A percentile compares a stretch with the other conserved stretches of the same genome.
These are phyloP conservation scores for Isatis tinctoria DNA, from an alignment of 345 rosid genomes.

Conservation along the genomic window DNA sequence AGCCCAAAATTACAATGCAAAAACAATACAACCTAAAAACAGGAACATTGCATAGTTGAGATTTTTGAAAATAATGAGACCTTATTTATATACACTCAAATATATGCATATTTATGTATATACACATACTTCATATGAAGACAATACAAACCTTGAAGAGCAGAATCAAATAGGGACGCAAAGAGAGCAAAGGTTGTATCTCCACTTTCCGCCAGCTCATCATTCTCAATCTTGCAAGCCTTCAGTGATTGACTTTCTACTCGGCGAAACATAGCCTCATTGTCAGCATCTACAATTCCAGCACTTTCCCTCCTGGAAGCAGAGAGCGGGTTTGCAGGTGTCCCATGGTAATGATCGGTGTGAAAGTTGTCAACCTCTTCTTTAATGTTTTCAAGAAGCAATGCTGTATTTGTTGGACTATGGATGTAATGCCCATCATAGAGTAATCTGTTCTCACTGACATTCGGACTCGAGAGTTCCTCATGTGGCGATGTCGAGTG, in stretches of 20 bases:
- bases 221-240: conserved; percentile 86
- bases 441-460: conserved; percentile 58
- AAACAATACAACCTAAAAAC: background rate
- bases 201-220: conserved; percentile 55
- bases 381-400: conserved; percentile 89
- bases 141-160: conserved; percentile 65
- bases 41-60: background rate
- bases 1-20: background rate
- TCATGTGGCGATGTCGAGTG: conserved; percentile 57
- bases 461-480: conserved; percentile 45
- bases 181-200: conserved; percentile 66
- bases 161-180: conserved; percentile 86
- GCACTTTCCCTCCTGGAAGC: conserved; percentile 50
- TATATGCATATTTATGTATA: background rate
- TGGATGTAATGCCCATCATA: conserved; percentile 77
- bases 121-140: background rate
- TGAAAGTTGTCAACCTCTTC: conserved; percentile 71
- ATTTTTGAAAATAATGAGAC: background rate
- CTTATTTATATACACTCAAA: no score
- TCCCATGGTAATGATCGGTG: conserved; percentile 42
- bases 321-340: conserved; percentile 39
- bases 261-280: conserved; percentile 38
- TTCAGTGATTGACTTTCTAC: conserved; percentile 63
- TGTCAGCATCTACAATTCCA: conserved; percentile 44
- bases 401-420: conserved; percentile 87